Percentiles rank a stretch among this genome's conserved stretches.
phyloP scores from a whole-genome alignment of 139 green algal genomes.

The Ettlia oleoabundans region DNA sequence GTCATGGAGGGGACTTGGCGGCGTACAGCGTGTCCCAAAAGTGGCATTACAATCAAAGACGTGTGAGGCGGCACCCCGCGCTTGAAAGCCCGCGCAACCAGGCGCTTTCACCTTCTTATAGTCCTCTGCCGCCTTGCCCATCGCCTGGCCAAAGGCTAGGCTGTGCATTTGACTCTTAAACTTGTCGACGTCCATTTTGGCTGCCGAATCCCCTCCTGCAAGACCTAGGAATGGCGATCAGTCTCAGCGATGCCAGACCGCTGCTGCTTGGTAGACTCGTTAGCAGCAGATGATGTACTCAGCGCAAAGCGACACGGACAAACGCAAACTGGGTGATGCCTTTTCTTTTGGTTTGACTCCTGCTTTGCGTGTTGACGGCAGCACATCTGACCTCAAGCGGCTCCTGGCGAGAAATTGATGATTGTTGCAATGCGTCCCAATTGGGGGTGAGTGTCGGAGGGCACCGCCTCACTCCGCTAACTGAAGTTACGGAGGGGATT shows the following conservation, averaged over 20 bases:
- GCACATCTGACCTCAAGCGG: no score
- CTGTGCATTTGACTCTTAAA: conserved; percentile 66
- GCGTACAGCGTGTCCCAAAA: background rate
- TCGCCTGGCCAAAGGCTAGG: conserved; percentile 83
- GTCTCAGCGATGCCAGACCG: background rate
- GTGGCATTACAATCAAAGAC: background rate
- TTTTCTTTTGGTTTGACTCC: no score
- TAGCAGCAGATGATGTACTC: no score
- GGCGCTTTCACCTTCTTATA: conserved; percentile 90
- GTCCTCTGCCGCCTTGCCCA: conserved; percentile 84
- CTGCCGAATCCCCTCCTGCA: background rate
- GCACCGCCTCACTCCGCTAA: no score
- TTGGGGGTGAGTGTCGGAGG: no score
- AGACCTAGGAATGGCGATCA: background rate
- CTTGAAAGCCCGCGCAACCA: background rate
- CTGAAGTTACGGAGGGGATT: no score
- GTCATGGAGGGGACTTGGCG: background rate
- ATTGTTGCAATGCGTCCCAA: no score
- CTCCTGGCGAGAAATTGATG: no score
- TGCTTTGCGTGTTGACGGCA: no score
- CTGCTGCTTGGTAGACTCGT: no score
- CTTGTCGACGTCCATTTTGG: conserved; percentile 14
- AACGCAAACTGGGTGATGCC: no score
- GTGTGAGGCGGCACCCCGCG: background rate
- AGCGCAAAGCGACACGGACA: no score